phyloP scores from a whole-genome alignment of 2,329 filamentous ascomycete genomes.

The Exophiala spinifera region DNA sequence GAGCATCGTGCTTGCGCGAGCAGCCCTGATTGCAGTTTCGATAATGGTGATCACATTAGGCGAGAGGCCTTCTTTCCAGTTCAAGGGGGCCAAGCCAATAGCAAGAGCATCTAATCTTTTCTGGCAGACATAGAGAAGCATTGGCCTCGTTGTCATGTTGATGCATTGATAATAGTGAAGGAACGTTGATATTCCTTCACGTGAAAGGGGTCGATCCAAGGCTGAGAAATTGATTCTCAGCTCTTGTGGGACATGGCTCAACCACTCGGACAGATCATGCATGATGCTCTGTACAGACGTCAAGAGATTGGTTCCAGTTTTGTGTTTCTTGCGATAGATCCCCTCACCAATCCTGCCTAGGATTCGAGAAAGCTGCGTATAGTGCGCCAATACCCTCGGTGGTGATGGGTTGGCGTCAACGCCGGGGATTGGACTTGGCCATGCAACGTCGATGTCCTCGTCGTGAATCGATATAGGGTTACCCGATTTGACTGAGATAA shows the following conservation, averaged over 20 bases:
- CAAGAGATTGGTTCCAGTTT: constrained; percentile 49
- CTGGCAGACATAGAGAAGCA: constrained; percentile 55
- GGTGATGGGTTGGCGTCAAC: constrained; percentile 44
- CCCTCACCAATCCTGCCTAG: constrained; percentile 49
- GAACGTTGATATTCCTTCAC: constrained; percentile 52
- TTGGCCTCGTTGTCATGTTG: constrained; percentile 55
- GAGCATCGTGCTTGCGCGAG: constrained; percentile 48
- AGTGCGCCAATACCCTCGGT: constrained; percentile 50
- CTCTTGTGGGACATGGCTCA: constrained; percentile 46
- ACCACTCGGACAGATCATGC: constrained; percentile 50
- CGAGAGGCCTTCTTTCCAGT: constrained; percentile 50
- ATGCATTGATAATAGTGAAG: constrained; percentile 58
- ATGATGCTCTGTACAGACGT: constrained; percentile 52
- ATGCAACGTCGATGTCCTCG: constrained; percentile 50
- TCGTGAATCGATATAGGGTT: constrained; percentile 56
- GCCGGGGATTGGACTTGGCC: constrained; percentile 34
- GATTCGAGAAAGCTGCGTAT: constrained; percentile 53
- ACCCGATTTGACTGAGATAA: constrained; percentile 54
- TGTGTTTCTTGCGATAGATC: constrained; percentile 50
- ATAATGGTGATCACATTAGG: constrained; percentile 51
- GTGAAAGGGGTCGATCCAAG: constrained; percentile 42
- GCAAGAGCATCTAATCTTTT: constrained; percentile 42
- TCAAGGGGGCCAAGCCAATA: constrained; percentile 35
- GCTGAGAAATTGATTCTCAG: constrained; percentile 50
- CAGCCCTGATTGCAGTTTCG: constrained; percentile 52